Conservation (phyloP, 2,329 filamentous ascomycete genomes). For the Trichoderma atrobrunneum region DNA sequence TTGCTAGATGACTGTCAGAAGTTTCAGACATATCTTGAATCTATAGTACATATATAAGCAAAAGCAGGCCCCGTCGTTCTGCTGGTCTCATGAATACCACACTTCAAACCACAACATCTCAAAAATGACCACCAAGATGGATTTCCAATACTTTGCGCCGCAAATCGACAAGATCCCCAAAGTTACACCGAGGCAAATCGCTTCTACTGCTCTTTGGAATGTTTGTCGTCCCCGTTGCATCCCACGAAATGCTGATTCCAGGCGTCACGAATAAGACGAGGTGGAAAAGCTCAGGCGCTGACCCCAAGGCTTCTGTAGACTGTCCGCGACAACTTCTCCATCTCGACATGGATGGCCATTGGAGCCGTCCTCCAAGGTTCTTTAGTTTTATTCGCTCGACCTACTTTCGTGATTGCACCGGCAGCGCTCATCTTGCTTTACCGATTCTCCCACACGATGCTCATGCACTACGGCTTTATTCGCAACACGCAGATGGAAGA, state of each 20-base stretch:
- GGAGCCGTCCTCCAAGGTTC: conserved; percentile 7
- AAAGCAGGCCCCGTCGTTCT: neutral
- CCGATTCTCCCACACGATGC: conserved; percentile 1
- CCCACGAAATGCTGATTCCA: neutral
- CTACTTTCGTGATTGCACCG: conserved; percentile 2
- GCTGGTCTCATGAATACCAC: neutral
- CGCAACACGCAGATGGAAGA: conserved; percentile 14
- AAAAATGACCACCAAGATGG: neutral
- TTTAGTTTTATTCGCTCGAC: neutral
- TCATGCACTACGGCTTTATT: conserved; percentile 3
- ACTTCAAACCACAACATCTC: neutral
- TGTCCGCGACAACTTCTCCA: conserved; percentile 11
- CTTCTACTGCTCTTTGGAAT: neutral
- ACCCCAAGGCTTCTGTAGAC: neutral
- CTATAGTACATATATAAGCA: neutral
- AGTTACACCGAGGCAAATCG: neutral
- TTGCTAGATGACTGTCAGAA: neutral
- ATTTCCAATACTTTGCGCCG: conserved; percentile 11
- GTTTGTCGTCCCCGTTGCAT: neutral
- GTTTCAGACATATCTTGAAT: too few species aligned
- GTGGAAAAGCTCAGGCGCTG: neutral
- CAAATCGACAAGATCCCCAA: neutral
- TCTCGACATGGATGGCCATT: conserved; percentile 15
- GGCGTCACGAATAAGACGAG: neutral
- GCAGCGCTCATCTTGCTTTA: neutral